phyloP scores from a whole-genome alignment of 495 filamentous ascomycete species.

The Baudoinia panamericana region DNA sequence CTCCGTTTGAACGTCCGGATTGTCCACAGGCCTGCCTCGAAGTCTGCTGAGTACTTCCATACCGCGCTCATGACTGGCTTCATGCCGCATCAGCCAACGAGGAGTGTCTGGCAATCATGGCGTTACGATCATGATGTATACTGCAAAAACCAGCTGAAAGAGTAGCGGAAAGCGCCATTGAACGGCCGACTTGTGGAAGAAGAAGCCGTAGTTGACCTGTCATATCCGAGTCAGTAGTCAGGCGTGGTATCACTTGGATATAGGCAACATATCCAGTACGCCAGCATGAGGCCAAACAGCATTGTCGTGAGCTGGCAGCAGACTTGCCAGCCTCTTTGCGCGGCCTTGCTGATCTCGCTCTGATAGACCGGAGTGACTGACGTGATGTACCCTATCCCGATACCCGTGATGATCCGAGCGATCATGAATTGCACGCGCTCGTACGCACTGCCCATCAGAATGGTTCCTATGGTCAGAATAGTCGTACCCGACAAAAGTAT shows the following conservation, averaged over 20 bases:
- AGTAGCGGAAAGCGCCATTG: slow-evolving; percentile 8
- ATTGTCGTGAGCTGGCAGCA: slow-evolving; percentile 26
- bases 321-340: slow-evolving; percentile 26
- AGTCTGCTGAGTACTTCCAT: slow-evolving; percentile 1
- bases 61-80: slow-evolving; percentile 1
- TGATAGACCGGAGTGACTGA: slow-evolving; percentile 29
- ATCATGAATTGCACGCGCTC: slow-evolving; percentile 4
- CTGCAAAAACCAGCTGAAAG: slow-evolving; percentile 16
- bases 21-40: neutral
- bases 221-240: too few relatives aligned
- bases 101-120: slow-evolving; percentile 28
- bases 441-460: slow-evolving; percentile 8
- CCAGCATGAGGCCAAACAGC: slow-evolving; percentile 25
- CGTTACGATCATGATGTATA: slow-evolving; percentile 23
- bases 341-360: slow-evolving; percentile 24
- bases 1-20: slow-evolving; percentile 1
- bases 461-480: slow-evolving; percentile 4
- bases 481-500: slow-evolving; percentile 8
- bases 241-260: too few relatives aligned
- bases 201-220: slow-evolving; percentile 16
- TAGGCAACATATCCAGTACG: slow-evolving; percentile 32
- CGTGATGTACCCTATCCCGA: slow-evolving; percentile 27
- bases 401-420: slow-evolving; percentile 13
- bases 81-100: slow-evolving; percentile 28
- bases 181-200: neutral